These are phyloP conservation scores for Seiridium cupressi DNA, from an alignment of 2,329 filamentous ascomycete species.

Conservation along the genomic window DNA sequence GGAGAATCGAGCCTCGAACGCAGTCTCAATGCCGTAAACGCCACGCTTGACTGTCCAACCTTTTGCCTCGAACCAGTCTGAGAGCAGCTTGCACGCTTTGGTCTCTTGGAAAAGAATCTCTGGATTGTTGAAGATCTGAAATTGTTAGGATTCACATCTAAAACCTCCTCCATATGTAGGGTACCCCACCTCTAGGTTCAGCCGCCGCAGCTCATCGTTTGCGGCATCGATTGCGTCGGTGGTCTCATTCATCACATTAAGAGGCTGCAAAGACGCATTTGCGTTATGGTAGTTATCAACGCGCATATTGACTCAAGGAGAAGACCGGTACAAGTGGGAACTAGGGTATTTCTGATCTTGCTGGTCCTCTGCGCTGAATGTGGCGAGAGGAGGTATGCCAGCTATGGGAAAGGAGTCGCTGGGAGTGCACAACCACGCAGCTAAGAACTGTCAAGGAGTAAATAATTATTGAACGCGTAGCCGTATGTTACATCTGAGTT, in stretches of 20 bases:
- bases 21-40: slow-evolving; percentile 1
- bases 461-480: too few species aligned
- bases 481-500: too few species aligned
- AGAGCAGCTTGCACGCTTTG: slow-evolving; percentile 2
- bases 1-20: slow-evolving; percentile 1
- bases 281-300: neutral
- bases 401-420: too few species aligned
- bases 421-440: too few species aligned
- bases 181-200: neutral
- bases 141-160: neutral
- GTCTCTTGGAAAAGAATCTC: slow-evolving; percentile 4
- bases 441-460: too few species aligned
- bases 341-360: too few species aligned
- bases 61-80: neutral
- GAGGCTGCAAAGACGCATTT: neutral
- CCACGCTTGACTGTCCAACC: neutral
- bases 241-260: neutral
- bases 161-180: neutral
- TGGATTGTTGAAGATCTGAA: slow-evolving; percentile 2
- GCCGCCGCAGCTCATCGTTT: neutral
- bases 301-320: neutral
- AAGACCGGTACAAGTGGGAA: too few species aligned
- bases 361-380: too few species aligned
- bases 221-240: neutral
- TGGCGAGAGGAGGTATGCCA: too few species aligned